Evolutionary conservation across 2,329 filamentous ascomycete species (phyloP).

Genomic region (Beauveria medogensis): DNA sequence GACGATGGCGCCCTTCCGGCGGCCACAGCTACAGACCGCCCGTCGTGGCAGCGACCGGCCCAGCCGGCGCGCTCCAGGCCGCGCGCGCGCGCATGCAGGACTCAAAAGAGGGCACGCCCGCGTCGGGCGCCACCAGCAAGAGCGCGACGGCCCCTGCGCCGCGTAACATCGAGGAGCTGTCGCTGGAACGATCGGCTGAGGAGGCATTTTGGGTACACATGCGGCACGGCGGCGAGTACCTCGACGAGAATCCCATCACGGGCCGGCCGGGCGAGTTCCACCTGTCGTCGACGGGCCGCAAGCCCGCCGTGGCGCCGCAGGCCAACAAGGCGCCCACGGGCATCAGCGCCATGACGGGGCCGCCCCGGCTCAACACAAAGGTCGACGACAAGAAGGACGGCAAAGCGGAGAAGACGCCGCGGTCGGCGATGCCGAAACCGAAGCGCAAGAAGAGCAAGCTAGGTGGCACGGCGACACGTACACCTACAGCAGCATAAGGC

Average conservation of each 20-base stretch:
- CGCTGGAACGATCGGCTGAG: constrained; percentile 43
- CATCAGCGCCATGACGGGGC: constrained; percentile 27
- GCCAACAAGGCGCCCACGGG: constrained; percentile 20
- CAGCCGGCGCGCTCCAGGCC: constrained; percentile 6
- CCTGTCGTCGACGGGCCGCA: constrained; percentile 52
- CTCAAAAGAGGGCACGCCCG: constrained; percentile 40
- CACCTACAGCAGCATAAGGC: constrained; percentile 16
- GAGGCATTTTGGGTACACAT: constrained; percentile 51
- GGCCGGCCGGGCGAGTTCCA: constrained; percentile 59
- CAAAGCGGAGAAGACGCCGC: constrained; percentile 37
- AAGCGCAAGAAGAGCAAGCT: constrained; percentile 43
- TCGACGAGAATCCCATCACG: constrained; percentile 61
- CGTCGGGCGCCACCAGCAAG: constrained; percentile 16
- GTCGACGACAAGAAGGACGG: constrained; percentile 37
- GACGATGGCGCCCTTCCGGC: constrained; percentile 46
- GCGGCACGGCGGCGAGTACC: constrained; percentile 54
- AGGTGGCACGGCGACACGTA: constrained; percentile 24
- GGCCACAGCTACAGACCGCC: constrained; percentile 44
- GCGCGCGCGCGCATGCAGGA: constrained; percentile 25
- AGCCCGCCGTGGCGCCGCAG: constrained; percentile 28
- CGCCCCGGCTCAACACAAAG: constrained; percentile 33
- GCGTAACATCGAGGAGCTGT: constrained; percentile 31
- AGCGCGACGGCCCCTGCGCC: constrained; percentile 19
- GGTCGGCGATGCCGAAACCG: constrained; percentile 33
- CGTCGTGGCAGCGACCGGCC: constrained; percentile 15